Percentiles rank a stretch among this genome's conserved stretches.
Conservation (phyloP, 495 filamentous ascomycete genomes). For the Daldinia concentrica region DNA sequence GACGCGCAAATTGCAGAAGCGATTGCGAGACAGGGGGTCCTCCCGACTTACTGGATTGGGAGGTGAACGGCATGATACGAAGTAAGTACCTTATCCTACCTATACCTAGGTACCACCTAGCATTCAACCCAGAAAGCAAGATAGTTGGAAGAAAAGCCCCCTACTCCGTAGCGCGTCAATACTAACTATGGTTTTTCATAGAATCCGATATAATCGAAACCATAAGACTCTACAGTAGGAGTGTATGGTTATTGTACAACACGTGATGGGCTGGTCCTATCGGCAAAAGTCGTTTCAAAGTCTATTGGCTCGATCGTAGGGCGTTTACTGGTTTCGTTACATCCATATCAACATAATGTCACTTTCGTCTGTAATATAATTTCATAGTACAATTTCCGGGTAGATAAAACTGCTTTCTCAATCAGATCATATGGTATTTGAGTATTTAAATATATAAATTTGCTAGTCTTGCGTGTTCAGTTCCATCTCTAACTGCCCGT, state of each 20-base stretch:
- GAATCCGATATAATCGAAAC: background rate
- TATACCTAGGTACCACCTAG: no score
- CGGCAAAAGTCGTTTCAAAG: background rate
- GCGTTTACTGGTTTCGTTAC: constrained; percentile 2
- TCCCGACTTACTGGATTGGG: constrained; percentile 45
- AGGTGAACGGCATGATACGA: constrained; percentile 14
- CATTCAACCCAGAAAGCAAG: background rate
- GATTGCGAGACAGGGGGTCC: constrained; percentile 36
- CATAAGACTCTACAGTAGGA: background rate
- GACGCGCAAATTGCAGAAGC: constrained; percentile 45
- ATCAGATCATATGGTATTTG: background rate
- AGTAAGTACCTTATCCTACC: constrained; percentile 1
- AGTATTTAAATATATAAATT: background rate
- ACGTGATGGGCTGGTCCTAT: constrained; percentile 30
- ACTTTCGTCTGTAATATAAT: background rate
- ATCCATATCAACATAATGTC: constrained; percentile 17
- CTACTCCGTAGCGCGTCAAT: background rate
- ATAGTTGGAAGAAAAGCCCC: background rate
- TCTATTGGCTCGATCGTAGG: background rate
- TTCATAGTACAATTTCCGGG: background rate
- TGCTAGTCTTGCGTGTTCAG: background rate
- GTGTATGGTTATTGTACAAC: background rate
- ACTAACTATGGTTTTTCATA: background rate
- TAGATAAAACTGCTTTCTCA: background rate
- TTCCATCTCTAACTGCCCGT: no score